These are phyloP conservation scores for Sechiopsis laciniata DNA, from an alignment of 306 rosid species.

Conservation along the genomic window DNA sequence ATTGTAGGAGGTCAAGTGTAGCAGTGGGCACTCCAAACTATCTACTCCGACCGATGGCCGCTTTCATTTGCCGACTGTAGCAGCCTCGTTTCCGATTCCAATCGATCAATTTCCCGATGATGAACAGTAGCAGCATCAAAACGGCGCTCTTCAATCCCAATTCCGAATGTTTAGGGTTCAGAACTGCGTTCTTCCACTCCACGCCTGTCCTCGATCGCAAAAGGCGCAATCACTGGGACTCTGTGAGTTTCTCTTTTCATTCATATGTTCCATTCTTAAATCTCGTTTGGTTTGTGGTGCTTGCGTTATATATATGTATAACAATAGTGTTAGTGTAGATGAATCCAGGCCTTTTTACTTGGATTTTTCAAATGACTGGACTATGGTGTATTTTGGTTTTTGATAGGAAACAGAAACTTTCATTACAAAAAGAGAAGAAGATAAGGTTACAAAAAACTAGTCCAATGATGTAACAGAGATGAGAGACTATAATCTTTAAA, in stretches of 20 bases:
- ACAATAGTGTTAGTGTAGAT: too few species aligned
- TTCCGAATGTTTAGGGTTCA: constrained; percentile 25
- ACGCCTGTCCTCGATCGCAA: constrained; percentile 61
- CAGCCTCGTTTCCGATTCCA: not conserved
- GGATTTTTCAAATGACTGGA: too few species aligned
- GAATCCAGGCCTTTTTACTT: too few species aligned
- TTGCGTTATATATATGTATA: not conserved
- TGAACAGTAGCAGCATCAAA: constrained; percentile 40
- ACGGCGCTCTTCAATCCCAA: constrained; percentile 39
- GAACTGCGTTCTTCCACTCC: constrained; percentile 65
- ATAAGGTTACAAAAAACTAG: too few species aligned
- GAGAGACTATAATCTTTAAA: too few species aligned
- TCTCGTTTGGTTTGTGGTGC: not conserved
- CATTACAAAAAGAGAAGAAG: too few species aligned
- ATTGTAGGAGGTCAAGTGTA: too few species aligned
- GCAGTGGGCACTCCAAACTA: too few species aligned
- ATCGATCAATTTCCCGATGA: not conserved
- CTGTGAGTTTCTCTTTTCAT: constrained; percentile 38
- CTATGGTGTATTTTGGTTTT: too few species aligned
- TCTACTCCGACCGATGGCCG: not conserved
- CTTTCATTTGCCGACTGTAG: not conserved
- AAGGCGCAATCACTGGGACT: constrained; percentile 44
- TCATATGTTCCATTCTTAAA: not conserved
- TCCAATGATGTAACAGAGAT: too few species aligned
- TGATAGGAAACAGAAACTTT: too few species aligned